phyloP scores from a whole-genome alignment of 2,329 filamentous ascomycete species.

The Chrysoporthe cubensis region DNA sequence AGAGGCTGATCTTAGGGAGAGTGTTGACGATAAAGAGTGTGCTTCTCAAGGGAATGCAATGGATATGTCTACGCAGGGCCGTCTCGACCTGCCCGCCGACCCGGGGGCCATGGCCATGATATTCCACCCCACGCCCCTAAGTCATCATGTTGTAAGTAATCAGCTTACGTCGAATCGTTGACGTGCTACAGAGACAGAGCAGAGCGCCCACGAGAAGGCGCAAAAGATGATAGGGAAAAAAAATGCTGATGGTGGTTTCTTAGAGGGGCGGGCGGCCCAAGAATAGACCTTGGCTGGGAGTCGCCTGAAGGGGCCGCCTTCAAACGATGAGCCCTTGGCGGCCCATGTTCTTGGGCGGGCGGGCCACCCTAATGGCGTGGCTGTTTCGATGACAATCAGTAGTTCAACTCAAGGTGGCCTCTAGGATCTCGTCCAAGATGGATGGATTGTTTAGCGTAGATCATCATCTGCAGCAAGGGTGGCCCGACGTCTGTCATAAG shows the following conservation, averaged over 20 bases:
- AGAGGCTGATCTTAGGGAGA: background rate
- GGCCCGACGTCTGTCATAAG: background rate
- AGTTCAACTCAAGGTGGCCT: background rate
- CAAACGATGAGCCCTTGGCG: slow-evolving; percentile 2
- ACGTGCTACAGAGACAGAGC: too few species aligned
- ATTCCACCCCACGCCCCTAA: background rate
- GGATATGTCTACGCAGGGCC: background rate
- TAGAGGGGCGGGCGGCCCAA: background rate
- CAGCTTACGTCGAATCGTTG: background rate
- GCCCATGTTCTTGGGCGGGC: too few species aligned
- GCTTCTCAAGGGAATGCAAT: background rate
- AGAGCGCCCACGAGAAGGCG: too few species aligned
- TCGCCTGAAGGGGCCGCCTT: background rate
- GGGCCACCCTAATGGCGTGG: background rate
- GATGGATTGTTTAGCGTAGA: background rate
- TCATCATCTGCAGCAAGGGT: background rate
- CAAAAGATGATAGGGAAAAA: background rate
- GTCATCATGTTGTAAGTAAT: background rate
- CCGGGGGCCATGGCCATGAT: background rate
- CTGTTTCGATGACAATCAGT: background rate
- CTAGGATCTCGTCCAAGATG: background rate
- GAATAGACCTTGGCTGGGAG: background rate
- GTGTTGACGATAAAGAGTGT: background rate
- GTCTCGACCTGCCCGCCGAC: background rate
- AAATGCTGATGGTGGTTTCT: background rate